phyloP scores from a whole-genome alignment of 768 basidiomycete species.

The Russula olivacea region DNA sequence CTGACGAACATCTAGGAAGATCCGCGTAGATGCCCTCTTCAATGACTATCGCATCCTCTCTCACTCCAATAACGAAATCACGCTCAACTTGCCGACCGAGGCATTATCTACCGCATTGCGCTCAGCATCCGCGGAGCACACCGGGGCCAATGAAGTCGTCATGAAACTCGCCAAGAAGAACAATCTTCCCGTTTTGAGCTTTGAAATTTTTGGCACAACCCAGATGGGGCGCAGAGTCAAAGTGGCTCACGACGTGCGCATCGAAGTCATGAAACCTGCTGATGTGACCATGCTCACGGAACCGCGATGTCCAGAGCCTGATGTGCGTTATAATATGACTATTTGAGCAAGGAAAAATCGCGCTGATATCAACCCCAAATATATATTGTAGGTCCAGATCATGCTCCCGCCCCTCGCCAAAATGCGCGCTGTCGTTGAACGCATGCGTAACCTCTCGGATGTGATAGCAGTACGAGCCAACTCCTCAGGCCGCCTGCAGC shows the following conservation, averaged over 20 bases:
- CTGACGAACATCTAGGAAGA: constrained; percentile 38
- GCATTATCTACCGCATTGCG: constrained; percentile 69
- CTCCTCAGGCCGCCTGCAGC: constrained; percentile 48
- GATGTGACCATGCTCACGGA: constrained; percentile 71
- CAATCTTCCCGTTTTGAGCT: constrained; percentile 67
- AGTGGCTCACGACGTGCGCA: constrained; percentile 74
- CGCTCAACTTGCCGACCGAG: constrained; percentile 64
- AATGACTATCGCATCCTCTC: constrained; percentile 80
- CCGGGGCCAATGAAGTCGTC: constrained; percentile 52
- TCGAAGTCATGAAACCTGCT: constrained; percentile 69
- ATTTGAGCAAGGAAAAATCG: neutral
- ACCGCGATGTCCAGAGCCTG: constrained; percentile 81
- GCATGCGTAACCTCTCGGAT: constrained; percentile 64
- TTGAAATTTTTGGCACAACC: constrained; percentile 65
- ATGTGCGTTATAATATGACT: constrained; percentile 43
- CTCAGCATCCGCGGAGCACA: constrained; percentile 35
- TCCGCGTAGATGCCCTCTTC: constrained; percentile 65
- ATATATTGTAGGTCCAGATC: constrained; percentile 56
- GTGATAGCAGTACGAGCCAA: constrained; percentile 65
- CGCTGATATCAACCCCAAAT: neutral
- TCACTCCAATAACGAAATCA: constrained; percentile 77
- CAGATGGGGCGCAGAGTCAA: constrained; percentile 57
- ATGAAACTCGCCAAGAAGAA: constrained; percentile 87
- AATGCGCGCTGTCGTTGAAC: constrained; percentile 73
- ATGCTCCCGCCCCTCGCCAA: constrained; percentile 68